A percentile compares a stretch with the other conserved stretches of the same genome.
Conservation (phyloP, 345 rosid genomes). For the Citrus australasica region DNA sequence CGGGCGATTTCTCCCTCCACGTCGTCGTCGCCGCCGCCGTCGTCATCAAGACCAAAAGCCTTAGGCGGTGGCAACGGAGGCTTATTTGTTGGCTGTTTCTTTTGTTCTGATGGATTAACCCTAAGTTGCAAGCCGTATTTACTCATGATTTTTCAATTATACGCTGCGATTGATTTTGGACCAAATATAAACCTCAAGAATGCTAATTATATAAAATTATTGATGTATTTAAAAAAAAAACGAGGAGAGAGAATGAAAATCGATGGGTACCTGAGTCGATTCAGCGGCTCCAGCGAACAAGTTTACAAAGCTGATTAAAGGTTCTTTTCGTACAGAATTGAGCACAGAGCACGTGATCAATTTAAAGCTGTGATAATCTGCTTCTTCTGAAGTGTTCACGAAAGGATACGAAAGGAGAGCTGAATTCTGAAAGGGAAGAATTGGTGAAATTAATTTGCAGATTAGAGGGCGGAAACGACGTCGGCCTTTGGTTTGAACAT, state of each 20-base stretch:
- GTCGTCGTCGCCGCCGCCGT: conserved; percentile 53
- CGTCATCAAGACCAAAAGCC: conserved; percentile 56
- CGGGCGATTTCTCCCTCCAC: conserved; percentile 78
- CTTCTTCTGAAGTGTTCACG: too few species aligned
- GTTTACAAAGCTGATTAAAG: background rate
- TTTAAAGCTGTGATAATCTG: too few species aligned
- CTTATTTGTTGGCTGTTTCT: conserved; percentile 43
- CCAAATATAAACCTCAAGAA: background rate
- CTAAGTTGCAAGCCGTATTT: conserved; percentile 88
- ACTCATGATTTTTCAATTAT: conserved; percentile 39
- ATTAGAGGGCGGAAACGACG: background rate
- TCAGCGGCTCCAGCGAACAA: background rate
- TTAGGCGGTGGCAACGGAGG: conserved; percentile 49
- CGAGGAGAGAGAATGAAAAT: background rate
- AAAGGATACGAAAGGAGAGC: too few species aligned
- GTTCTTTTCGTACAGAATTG: background rate
- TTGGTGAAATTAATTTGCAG: too few species aligned
- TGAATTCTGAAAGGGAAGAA: too few species aligned
- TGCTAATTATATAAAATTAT: background rate
- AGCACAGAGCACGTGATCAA: too few species aligned
- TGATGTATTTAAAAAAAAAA: background rate
- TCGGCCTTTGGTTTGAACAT: background rate
- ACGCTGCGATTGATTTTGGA: background rate
- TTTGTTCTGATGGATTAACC: conserved; percentile 60
- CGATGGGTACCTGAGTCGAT: background rate